Evolutionary conservation across 2,329 filamentous ascomycete species (phyloP), one percentile per base, ranked within the genome.

Genomic region (Falciphora oryzae): DNA sequence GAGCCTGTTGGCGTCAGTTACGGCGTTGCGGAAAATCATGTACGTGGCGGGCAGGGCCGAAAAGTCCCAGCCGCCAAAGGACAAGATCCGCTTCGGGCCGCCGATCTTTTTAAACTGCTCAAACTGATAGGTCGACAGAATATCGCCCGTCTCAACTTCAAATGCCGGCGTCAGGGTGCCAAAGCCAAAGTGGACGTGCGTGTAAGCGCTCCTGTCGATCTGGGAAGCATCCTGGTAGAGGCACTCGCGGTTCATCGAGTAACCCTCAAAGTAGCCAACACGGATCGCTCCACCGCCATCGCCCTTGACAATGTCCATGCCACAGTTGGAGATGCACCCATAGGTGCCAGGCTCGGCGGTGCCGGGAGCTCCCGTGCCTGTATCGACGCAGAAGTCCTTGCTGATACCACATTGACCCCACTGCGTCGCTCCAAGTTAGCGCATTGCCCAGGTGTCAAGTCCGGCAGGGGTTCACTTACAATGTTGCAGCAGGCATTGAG

Each of bases 381-480:
- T 63, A 2, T 69, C 64, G 22, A 68, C 72, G 69, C 80, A 84
- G 67, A 81, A 82, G 18, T 79, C 79, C 0, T 67, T 67, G 0
- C 77, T 79, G 1, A 74, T 74, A 7, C 80, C 81, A 28, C 81
- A 83, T 61, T 79, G 73, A 0, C 80, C 81, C 72, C 77, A 79
- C 32, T 32, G 32, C n/a, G n/a, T n/a, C n/a, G n/a, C n/a, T n/a
- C n/a, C n/a, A n/a, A n/a, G n/a, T n/a, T n/a, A n/a, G n/a, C n/a
- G n/a, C n/a, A n/a, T n/a, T n/a, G n/a, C n/a, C n/a, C n/a, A n/a
- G n/a, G n/a, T n/a, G n/a, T n/a, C n/a, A n/a, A n/a, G n/a, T n/a
- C n/a, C n/a, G n/a, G n/a, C n/a, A n/a, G n/a, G n/a, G n/a, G n/a
- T n/a, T n/a, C 32, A 32, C 32, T 32, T 32, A 32, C 32, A 53